Evolutionary conservation across 768 basidiomycete species (phyloP), one percentile per base, ranked within the genome.

Genomic region (Boletus speciosus): DNA sequence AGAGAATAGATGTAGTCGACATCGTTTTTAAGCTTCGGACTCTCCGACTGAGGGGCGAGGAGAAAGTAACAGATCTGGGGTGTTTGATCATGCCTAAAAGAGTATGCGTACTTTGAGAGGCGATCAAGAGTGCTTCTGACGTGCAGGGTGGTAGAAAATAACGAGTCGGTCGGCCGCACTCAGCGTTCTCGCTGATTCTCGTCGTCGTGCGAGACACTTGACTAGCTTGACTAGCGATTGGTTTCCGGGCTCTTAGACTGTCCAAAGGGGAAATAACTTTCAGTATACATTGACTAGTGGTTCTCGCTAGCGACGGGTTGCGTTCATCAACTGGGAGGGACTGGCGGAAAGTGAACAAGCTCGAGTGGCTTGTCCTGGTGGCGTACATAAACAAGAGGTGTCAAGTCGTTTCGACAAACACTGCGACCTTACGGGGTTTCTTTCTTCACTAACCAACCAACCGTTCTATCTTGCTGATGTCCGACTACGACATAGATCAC

Each of bases 1-100:
- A 68, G 31, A 80, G 63, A 47, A 54, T 58, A 14, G 61, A 56
- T 1, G 46, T 21, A 6, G 64, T 57, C 12, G 69, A 53, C 65
- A 71, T 69, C 27, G 44, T 38, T 47, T 19, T 19, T 19, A 19
- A 19, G 19, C 51, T 55, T 57, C 19, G 54, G 23, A 35, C 11
- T 51, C 35, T 49, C 14, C n/a, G 16, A 7, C 21, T 49, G 44
- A 44, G 12, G 21, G 34, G 21, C 32, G 40, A 47, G 32, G 47
- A 54, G 57, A 35, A 27, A 21, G 10, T 5, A 31, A 29, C n/a
- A 37, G 27, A 34, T 51, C 27, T 46, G n/a, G 25, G 42, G 9
- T 32, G 39, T 23, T 41, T 42, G 41, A 34, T 15, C 39, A 9
- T 4, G 19, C 37, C 14, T 8, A 45, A 41, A 47, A 12, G 34